Evolutionary conservation across 176 grass and related monocot genomes (phyloP), one percentile per base, ranked within the genome.

Genomic region (Oropetium thomaeum): DNA sequence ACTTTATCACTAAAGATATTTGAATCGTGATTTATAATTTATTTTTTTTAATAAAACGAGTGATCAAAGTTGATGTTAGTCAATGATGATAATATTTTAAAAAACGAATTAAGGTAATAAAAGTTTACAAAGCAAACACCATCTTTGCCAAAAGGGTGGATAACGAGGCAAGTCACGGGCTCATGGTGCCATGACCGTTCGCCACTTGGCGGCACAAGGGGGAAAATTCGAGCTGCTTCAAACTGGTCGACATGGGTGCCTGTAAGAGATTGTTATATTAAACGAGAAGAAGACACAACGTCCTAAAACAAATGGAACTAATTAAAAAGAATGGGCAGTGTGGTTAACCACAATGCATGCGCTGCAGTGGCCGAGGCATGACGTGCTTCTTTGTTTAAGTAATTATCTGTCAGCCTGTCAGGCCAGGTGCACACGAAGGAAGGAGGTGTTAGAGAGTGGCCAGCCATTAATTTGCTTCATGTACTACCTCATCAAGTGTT

Each of bases 151-250:
- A 69, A 64, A n/a, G n/a, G n/a, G n/a, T n/a, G 63, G 71, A 17
- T 35, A 62, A 58, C 3, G 1, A 69, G 44, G 32, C 63, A 43
- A 63, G 41, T n/a, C 20, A 5, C 35, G 75, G 29, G n/a, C n/a
- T 73, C 75, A 58, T 75, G 83, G 44, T 14, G 44, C 55, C 83
- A 75, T 33, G 71, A 81, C 35, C 8, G 17, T 28, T 33, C 1
- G 70, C 77, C 84, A 86, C 44, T 69, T 86, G 84, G 84, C 63
- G 17, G 43, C 16, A 1, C 34, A 8, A 38, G 20, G 2, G 26
- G 7, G 28, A 27, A n/a, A n/a, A 9, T 34, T 62, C 27, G 15
- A 53, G 63, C 69, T 54, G n/a, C 75, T 53, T 40, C 20, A 17
- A 70, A 44, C 81, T 1, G 9, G 27, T 57, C 55, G 65, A 70